Conservation (phyloP, 495 filamentous ascomycete species). For the Penicillium chermesinum region DNA sequence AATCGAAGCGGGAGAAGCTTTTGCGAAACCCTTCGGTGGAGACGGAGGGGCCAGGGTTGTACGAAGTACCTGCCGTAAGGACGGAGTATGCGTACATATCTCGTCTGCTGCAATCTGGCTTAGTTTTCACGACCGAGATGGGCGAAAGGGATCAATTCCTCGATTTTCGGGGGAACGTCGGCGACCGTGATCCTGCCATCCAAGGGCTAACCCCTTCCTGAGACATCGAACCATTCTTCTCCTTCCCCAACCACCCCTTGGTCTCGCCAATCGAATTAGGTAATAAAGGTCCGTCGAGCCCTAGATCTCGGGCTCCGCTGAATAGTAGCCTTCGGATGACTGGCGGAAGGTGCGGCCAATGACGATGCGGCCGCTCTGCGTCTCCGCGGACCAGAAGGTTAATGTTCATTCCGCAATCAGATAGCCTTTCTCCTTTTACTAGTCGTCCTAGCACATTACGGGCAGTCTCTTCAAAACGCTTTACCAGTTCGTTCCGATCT, state of each 20-base stretch:
- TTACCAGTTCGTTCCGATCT: too few relatives aligned
- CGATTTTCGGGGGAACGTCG: too few relatives aligned
- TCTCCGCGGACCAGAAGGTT: too few relatives aligned
- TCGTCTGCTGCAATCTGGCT: neutral
- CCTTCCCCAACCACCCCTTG: neutral
- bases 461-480: too few relatives aligned
- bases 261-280: constrained; percentile 4
- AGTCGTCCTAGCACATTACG: too few relatives aligned
- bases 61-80: neutral
- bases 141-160: too few relatives aligned
- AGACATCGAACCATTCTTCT: constrained; percentile 2
- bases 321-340: neutral
- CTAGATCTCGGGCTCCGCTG: constrained; percentile 2
- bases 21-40: constrained; percentile 28
- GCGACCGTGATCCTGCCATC: too few relatives aligned
- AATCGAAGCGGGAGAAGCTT: constrained; percentile 48
- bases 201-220: neutral
- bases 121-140: neutral
- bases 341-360: too few relatives aligned
- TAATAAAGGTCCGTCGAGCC: constrained; percentile 9
- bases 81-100: constrained; percentile 6
- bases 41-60: constrained; percentile 20
- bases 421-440: too few relatives aligned
- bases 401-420: too few relatives aligned
- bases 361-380: too few relatives aligned